Conservation (phyloP, 768 basidiomycete genomes). For the Lactarius tabidus region DNA sequence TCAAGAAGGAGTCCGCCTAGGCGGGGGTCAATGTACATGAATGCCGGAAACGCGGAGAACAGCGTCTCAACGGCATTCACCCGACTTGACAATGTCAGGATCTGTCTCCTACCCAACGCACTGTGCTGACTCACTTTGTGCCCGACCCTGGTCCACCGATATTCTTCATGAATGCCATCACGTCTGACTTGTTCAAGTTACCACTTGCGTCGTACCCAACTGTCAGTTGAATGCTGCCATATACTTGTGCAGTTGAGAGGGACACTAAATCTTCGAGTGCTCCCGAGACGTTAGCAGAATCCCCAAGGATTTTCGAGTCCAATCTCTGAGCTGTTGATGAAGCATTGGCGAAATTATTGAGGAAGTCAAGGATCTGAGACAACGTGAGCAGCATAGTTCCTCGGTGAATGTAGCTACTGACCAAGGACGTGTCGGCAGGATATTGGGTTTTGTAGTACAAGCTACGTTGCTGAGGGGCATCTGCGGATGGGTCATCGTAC, state of each 20-base stretch:
- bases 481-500: conserved; percentile 36
- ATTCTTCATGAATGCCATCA: conserved; percentile 49
- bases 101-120: not conserved
- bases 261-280: conserved; percentile 49
- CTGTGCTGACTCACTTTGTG: conserved; percentile 36
- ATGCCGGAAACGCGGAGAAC: conserved; percentile 45
- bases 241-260: conserved; percentile 51
- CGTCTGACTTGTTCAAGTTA: conserved; percentile 47
- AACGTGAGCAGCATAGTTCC: not conserved
- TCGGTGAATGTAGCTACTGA: not conserved
- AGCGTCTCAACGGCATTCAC: conserved; percentile 54
- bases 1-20: conserved; percentile 36
- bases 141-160: conserved; percentile 6
- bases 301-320: conserved; percentile 43
- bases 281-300: conserved; percentile 45
- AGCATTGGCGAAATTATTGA: conserved; percentile 44
- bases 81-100: conserved; percentile 10
- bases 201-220: conserved; percentile 45
- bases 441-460: conserved; percentile 42
- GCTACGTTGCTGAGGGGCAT: conserved; percentile 39
- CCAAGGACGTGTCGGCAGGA: conserved; percentile 29
- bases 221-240: conserved; percentile 53
- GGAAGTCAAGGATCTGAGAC: conserved; percentile 40
- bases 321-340: conserved; percentile 42
- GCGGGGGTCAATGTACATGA: conserved; percentile 51